Base-by-base conservation (phyloP, 1,284 basidiomycete genomes). In the Tilletia setariae region DNA sequence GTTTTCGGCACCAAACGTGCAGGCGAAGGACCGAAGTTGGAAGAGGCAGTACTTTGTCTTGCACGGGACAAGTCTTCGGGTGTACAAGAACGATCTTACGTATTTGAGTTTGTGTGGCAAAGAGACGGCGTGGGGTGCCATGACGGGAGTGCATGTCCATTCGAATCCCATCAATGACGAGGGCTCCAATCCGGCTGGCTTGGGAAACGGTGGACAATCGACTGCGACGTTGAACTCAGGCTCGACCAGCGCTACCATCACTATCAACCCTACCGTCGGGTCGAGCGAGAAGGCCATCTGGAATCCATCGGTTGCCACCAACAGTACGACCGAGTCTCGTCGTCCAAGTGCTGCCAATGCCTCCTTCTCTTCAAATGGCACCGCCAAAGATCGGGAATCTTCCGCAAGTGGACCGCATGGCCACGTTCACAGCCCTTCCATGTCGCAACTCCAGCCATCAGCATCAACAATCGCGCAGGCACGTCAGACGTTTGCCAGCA, bases 1-100 rank as follows among this genome's bases (percentile, higher is more conserved):
- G 85, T 98, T 98, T 81, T 85, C 84, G 1, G 85, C 87, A 16
- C 92, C 94, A 0, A 92, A 93, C 9, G 86, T 93, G 2, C 92
- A 95, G 81, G 90, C 94, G 19, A 88, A 87, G 79, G 93, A 97
- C 79, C 87, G 96, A 44, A 92, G 92, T 78, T 99, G 95, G 95
- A 88, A 90, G 74, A 86, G 91, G 65, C 88, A 90, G 70, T 88
- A 95, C 78, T 92, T 93, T 82, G 92, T 96, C 72, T 84, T 99
- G 49, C 93, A 97, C 79, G 96, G 95, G 47, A 98, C 95, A 4
- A 86, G 87, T 72, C 89, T 98, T 79, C 87, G 88, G 70, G 86
- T 98, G 67, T 98, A 94, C 86, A 88, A 89, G 76, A 9, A 51
- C 21, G 64, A 65, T 32, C 21, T 49, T 2, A 28, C 64, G 40